Evolutionary conservation across 352 stramenopile species (phyloP), one percentile per base, ranked within the genome.

Genomic region (Phytopythium sindhum): DNA sequence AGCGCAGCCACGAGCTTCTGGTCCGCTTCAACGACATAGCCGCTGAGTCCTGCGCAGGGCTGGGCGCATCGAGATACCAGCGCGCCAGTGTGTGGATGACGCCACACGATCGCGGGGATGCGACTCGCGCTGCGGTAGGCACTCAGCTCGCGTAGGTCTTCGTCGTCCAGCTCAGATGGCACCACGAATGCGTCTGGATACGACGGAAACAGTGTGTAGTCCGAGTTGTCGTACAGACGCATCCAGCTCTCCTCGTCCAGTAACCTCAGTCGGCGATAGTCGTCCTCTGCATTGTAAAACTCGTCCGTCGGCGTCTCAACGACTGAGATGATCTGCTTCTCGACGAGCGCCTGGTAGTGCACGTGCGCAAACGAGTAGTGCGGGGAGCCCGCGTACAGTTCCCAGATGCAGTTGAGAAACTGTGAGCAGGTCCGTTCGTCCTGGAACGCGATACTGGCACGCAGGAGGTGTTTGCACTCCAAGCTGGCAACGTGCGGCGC

Each of bases 181-280:
- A 98, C 89, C 26, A 98, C 84, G 64, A 99, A 91, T 9, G 88
- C 80, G 1, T 83, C 84, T 1, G 97, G 97, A 71, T 99, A 99
- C 28, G 95, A 97, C 17, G 91, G 82, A 64, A 96, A 98, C 33
- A 98, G 73, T 4, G 69, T 74, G 66, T 96, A 98, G 54, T 90
- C 79, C 7, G 80, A 86, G 59, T 97, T 96, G 69, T 96, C 86
- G 37, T 90, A 88, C 37, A 96, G 60, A 24, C 78, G 80, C 84
- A 95, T 93, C 80, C 81, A 94, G 53, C 74, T 86, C 39, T 89
- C 79, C 66, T 93, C 80, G 35, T 88, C 77, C 44, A 97, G 64
- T n/a, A 97, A 54, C 33, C 86, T 88, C 23, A 96, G 63, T 2
- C 90, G 69, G 21, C 84, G 70, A 65, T 95, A 96, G 60, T 97